Evolutionary conservation across 2,329 filamentous ascomycete species (phyloP).

Genomic region (Talaromyces sp.): DNA sequence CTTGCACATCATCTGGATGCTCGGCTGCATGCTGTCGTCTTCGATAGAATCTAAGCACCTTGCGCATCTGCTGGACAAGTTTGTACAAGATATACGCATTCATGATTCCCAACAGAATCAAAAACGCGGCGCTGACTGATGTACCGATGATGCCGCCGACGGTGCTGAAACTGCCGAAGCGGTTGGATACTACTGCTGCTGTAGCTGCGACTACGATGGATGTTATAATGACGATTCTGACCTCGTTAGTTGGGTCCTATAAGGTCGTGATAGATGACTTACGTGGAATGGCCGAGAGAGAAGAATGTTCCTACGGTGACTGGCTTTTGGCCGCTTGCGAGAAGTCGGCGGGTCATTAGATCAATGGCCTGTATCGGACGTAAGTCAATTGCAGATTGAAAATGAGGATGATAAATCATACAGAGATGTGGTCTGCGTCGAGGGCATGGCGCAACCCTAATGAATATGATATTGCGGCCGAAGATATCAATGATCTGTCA

Average conservation of each 20-base stretch:
- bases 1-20: slow-evolving; percentile 48
- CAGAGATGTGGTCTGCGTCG: slow-evolving; percentile 87
- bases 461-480: slow-evolving; percentile 81
- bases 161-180: slow-evolving; percentile 75
- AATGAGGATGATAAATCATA: slow-evolving; percentile 28
- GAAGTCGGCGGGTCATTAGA: slow-evolving; percentile 84
- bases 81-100: slow-evolving; percentile 84
- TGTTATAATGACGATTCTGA: slow-evolving; percentile 75
- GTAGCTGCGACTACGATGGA: slow-evolving; percentile 91
- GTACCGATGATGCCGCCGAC: slow-evolving; percentile 89
- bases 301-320: slow-evolving; percentile 95
- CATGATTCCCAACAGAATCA: slow-evolving; percentile 77
- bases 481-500: slow-evolving; percentile 64
- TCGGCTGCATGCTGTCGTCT: slow-evolving; percentile 30
- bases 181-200: slow-evolving; percentile 74
- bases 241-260: neutral
- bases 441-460: slow-evolving; percentile 91
- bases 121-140: slow-evolving; percentile 76
- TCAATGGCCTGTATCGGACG: slow-evolving; percentile 67
- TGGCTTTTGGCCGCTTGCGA: slow-evolving; percentile 79
- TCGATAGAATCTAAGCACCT: slow-evolving; percentile 50
- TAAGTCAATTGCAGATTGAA: neutral
- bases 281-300: slow-evolving; percentile 86
- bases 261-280: slow-evolving; percentile 23
- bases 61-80: slow-evolving; percentile 66